These are phyloP conservation scores for Dendrobium catenatum DNA, from an alignment of 106 monocot species.

Conservation along the genomic window DNA sequence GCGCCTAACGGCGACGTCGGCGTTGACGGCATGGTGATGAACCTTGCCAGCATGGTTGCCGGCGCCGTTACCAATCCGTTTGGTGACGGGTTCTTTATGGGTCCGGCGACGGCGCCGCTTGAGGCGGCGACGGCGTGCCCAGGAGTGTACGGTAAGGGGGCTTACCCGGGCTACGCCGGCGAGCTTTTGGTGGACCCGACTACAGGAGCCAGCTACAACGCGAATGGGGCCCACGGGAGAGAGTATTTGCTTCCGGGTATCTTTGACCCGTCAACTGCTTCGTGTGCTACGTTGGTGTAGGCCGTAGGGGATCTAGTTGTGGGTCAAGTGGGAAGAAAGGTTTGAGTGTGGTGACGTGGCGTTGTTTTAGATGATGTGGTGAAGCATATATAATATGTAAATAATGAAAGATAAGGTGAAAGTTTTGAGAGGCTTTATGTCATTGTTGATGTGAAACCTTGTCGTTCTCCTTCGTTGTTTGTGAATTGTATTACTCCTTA, in stretches of 20 bases:
- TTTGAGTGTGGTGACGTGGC: no score
- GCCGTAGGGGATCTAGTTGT: no score
- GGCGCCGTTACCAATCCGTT: constrained; percentile 44
- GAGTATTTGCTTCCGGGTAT: constrained; percentile 4
- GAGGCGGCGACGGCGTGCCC: constrained; percentile 53
- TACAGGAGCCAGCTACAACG: constrained; percentile 47
- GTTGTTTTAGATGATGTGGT: no score
- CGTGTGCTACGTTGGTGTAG: not conserved
- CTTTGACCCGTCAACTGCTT: constrained; percentile 7
- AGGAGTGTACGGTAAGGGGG: constrained; percentile 33
- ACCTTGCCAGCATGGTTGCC: constrained; percentile 47
- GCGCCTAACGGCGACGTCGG: constrained; percentile 52
- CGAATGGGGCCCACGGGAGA: constrained; percentile 18
- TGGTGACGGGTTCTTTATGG: constrained; percentile 44
- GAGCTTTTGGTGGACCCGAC: constrained; percentile 21
- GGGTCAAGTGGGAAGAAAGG: no score
- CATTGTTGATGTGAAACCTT: no score
- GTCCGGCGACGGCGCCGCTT: constrained; percentile 29
- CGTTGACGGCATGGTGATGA: constrained; percentile 46
- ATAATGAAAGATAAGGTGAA: no score
- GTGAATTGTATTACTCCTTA: no score
- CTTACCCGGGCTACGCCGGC: constrained; percentile 25
- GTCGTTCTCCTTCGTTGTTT: no score
- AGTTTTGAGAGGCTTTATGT: no score
- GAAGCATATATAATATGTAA: no score